Evolutionary conservation across 2,329 filamentous ascomycete species (phyloP), one percentile per base, ranked within the genome.

Genomic region (Onygena corvina): DNA sequence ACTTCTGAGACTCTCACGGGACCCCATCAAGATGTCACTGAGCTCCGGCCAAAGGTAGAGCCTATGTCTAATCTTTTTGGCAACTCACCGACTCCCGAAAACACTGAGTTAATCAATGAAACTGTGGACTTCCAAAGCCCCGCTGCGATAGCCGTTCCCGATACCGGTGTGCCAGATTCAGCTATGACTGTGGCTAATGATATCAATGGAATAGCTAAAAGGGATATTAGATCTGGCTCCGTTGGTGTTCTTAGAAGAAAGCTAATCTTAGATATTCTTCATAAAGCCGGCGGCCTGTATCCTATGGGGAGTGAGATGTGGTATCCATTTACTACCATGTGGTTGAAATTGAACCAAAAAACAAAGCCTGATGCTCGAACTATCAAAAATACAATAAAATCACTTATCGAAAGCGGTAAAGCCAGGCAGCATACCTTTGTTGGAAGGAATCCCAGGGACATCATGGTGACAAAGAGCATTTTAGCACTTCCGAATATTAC

Each of bases 231-330:
- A 48, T 66, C 65, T 23, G 74, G 74, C 8, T 70, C 68, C 2
- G 60, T 75, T 33, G 63, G 63, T 18, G 58, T 69, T 40, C 60
- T 71, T 33, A 68, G 74, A 25, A 68, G 65, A 47, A 70, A 70
- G 14, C 73, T 80, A 25, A 64, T 81, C 2, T 61, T 76, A 58
- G 69, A 77, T 21, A 72, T 81, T 33, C 57, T 81, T 9, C 64
- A 74, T 38, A 67, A 70, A 45, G 74, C 73, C 49, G 68, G 69
- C 40, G 79, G 79, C 5, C 71, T 75, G 2, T 79, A 75, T 48
- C 76, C 77, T 2, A 68, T 73, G 31, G 71, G 75, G 20, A 66
- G 66, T 38, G 76, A 79, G 54, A 67, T 80, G n/a, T 71, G 69
- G 60, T 68, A 71, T 53, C 72, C 77, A 6, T 79, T 78, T 54